Conservation (phyloP, 768 basidiomycete species). For the Suillus weaverae region DNA sequence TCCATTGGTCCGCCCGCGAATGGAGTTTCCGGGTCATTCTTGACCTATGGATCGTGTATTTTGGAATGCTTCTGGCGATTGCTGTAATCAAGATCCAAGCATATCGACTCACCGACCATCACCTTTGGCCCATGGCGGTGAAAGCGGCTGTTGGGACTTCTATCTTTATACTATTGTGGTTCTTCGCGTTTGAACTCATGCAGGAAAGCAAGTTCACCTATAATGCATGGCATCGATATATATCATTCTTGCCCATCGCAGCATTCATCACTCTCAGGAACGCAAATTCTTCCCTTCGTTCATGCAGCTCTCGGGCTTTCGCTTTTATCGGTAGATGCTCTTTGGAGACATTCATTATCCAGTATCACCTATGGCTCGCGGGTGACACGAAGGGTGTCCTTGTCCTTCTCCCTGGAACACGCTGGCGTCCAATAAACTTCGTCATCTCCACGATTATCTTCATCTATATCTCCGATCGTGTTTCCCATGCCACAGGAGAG, state of each 20-base stretch:
- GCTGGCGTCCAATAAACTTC: constrained; percentile 77
- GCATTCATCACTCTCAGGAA: constrained; percentile 79
- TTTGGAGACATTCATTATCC: constrained; percentile 88
- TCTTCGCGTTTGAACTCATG: constrained; percentile 76
- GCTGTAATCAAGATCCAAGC: constrained; percentile 76
- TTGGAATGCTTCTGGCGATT: constrained; percentile 79
- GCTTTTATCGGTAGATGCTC: constrained; percentile 85
- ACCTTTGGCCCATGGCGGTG: constrained; percentile 57
- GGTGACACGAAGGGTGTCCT: constrained; percentile 82
- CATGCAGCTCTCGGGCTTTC: constrained; percentile 66
- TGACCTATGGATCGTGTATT: constrained; percentile 87
- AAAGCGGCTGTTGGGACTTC: constrained; percentile 54
- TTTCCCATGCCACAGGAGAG: constrained; percentile 72
- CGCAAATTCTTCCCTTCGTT: constrained; percentile 67
- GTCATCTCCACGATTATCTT: constrained; percentile 75
- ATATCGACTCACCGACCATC: constrained; percentile 64
- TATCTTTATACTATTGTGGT: constrained; percentile 64
- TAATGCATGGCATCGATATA: constrained; percentile 82
- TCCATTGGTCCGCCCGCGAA: constrained; percentile 83
- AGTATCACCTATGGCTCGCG: constrained; percentile 86
- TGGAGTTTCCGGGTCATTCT: constrained; percentile 89
- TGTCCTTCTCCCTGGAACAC: constrained; percentile 71
- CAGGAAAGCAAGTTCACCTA: constrained; percentile 83
- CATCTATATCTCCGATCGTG: constrained; percentile 75
- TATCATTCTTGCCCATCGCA: constrained; percentile 77